Conservation (phyloP, 352 stramenopile species). For the Nothophytophthora sp. region DNA sequence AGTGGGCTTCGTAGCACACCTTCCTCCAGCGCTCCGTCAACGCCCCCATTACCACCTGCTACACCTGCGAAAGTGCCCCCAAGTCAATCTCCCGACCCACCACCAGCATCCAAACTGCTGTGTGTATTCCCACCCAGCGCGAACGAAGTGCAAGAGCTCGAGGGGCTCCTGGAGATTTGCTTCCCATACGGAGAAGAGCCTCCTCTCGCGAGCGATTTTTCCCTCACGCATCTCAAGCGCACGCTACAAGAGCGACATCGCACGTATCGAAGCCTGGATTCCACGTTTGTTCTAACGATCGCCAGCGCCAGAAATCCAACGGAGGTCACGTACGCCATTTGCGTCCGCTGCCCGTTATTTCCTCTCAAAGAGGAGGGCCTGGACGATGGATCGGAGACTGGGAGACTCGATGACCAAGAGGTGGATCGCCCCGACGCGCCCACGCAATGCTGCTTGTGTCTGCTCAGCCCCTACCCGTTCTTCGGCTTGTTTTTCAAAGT, state of each 20-base stretch:
- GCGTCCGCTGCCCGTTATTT: slow-evolving; percentile 62
- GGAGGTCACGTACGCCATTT: slow-evolving; percentile 73
- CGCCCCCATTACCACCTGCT: slow-evolving; percentile 14
- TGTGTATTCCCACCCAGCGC: slow-evolving; percentile 45
- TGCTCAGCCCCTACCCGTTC: slow-evolving; percentile 78
- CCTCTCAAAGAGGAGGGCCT: slow-evolving; percentile 38
- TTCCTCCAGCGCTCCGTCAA: slow-evolving; percentile 19
- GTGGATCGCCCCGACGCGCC: slow-evolving; percentile 13
- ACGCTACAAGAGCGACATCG: slow-evolving; percentile 70
- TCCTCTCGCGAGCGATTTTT: slow-evolving; percentile 52
- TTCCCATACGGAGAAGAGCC: slow-evolving; percentile 67
- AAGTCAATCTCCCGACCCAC: neutral
- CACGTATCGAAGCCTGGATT: slow-evolving; percentile 60
- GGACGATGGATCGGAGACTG: slow-evolving; percentile 1
- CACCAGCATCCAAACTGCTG: slow-evolving; percentile 49
- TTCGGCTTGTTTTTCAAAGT: slow-evolving; percentile 89
- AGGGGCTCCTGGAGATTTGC: slow-evolving; percentile 72
- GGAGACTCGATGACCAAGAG: too few relatives aligned
- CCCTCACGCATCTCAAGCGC: slow-evolving; percentile 46
- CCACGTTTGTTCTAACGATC: slow-evolving; percentile 78
- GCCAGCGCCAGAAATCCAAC: slow-evolving; percentile 46
- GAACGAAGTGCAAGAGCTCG: slow-evolving; percentile 51
- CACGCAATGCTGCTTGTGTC: slow-evolving; percentile 69
- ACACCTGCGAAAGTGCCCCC: slow-evolving; percentile 7
- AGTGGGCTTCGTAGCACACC: slow-evolving; percentile 24